A percentile compares a stretch with the other conserved stretches of the same genome.
phyloP scores from a whole-genome alignment of 306 rosid genomes.

The Herpetospermum pedunculosum region DNA sequence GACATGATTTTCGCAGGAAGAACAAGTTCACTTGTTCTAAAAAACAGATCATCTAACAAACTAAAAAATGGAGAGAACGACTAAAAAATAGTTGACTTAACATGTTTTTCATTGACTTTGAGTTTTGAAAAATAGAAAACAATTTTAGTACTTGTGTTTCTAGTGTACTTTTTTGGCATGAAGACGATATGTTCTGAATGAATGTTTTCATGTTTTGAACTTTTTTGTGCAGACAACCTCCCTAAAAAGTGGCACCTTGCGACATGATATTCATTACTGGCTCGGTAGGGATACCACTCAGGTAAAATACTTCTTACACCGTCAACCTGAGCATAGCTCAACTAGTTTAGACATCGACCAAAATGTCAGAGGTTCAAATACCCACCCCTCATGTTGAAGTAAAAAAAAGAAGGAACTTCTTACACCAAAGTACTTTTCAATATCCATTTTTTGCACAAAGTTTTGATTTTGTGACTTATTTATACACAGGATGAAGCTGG shows the following conservation, averaged over 20 bases:
- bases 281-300: slow-evolving; percentile 88
- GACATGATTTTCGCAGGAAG: too few relatives aligned
- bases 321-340: too few relatives aligned
- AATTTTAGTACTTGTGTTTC: background rate
- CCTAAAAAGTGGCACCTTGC: slow-evolving; percentile 77
- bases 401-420: too few relatives aligned
- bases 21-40: background rate
- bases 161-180: background rate
- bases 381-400: too few relatives aligned
- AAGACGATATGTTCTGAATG: background rate
- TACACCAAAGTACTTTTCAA: slow-evolving; percentile 8
- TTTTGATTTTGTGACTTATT: slow-evolving; percentile 14
- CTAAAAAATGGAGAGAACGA: background rate
- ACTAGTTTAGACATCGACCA: too few relatives aligned
- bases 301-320: slow-evolving; percentile 23
- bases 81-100: background rate
- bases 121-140: background rate
- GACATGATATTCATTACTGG: slow-evolving; percentile 94
- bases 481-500: slow-evolving; percentile 89
- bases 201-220: background rate
- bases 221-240: slow-evolving; percentile 52
- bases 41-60: background rate
- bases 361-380: too few relatives aligned
- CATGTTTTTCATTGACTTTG: background rate
- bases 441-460: background rate